phyloP scores from a whole-genome alignment of 2,329 filamentous ascomycete species.

The Dothistroma pini region DNA sequence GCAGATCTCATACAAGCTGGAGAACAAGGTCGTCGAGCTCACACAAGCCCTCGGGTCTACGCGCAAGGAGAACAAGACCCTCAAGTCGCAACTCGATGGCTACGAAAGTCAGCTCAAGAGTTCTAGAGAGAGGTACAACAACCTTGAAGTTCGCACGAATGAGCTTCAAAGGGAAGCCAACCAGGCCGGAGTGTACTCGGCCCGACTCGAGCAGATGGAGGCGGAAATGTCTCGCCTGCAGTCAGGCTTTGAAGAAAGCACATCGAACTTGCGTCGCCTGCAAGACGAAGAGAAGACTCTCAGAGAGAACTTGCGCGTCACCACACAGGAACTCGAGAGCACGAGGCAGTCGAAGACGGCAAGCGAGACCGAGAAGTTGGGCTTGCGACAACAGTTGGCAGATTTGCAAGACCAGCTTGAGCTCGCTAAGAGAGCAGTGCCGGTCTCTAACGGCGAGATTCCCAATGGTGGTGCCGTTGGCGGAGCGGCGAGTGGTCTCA shows the following conservation, averaged over 20 bases:
- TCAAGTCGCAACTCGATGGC: conserved; percentile 85
- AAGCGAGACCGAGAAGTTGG: conserved; percentile 80
- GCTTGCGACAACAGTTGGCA: conserved; percentile 79
- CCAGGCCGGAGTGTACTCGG: conserved; percentile 92
- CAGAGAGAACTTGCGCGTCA: conserved; percentile 73
- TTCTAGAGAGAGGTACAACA: conserved; percentile 89
- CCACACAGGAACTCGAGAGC: conserved; percentile 75
- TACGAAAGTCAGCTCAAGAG: conserved; percentile 96
- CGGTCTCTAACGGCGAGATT: conserved; percentile 62
- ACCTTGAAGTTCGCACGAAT: conserved; percentile 82
- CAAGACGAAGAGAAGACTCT: conserved; percentile 90
- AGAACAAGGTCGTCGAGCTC: conserved; percentile 99
- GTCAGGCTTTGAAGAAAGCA: conserved; percentile 83
- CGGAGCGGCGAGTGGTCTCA: conserved; percentile 67
- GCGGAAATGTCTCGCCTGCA: conserved; percentile 93
- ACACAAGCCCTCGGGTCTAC: conserved; percentile 89
- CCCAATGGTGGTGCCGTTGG: conserved; percentile 57
- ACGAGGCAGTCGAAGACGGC: conserved; percentile 70
- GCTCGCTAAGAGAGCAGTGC: conserved; percentile 71
- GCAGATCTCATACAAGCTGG: conserved; percentile 98
- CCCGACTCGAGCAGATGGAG: conserved; percentile 85
- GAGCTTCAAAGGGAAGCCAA: conserved; percentile 96
- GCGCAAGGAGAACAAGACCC: conserved; percentile 89
- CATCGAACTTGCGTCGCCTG: conserved; percentile 83
- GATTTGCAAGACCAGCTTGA: conserved; percentile 93